Percentiles rank a stretch among this genome's conserved stretches.
Conservation (phyloP, 306 rosid genomes). For the Acmispon strigosus region DNA sequence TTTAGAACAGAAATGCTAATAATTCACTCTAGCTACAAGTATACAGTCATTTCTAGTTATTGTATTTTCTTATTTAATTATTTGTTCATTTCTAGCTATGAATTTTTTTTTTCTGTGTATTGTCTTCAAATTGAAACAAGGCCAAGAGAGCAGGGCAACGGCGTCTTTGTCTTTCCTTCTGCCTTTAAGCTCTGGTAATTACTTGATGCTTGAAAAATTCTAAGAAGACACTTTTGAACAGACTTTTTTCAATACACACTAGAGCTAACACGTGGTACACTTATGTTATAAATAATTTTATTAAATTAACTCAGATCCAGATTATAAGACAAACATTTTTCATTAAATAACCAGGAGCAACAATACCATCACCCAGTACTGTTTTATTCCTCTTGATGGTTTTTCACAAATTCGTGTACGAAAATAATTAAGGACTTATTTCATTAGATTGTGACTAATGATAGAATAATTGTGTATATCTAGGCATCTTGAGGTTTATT, state of each 20-base stretch:
- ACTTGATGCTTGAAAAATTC: not conserved
- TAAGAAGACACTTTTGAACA: no score
- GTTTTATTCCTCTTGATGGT: not conserved
- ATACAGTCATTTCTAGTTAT: not conserved
- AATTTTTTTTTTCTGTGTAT: not conserved
- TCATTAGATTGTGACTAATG: not conserved
- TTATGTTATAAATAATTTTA: not conserved
- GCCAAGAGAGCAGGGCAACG: not conserved
- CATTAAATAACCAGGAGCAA: not conserved
- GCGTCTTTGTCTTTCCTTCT: conserved; percentile 2
- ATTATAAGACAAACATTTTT: conserved; percentile 21
- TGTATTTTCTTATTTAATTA: not conserved
- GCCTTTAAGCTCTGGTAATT: conserved; percentile 5
- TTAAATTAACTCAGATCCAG: not conserved
- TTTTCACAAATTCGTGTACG: not conserved
- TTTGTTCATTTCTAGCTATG: not conserved
- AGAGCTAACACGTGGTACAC: no score
- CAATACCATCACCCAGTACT: not conserved
- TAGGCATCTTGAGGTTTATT: conserved; percentile 33
- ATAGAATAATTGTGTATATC: not conserved
- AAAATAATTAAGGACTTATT: not conserved
- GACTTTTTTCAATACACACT: no score
- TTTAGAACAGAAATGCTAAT: not conserved
- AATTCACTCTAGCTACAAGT: no score
- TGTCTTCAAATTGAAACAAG: not conserved